Evolutionary conservation across 2,329 filamentous ascomycete species (phyloP), one percentile per base, ranked within the genome.

Genomic region (Fusarium sp.): DNA sequence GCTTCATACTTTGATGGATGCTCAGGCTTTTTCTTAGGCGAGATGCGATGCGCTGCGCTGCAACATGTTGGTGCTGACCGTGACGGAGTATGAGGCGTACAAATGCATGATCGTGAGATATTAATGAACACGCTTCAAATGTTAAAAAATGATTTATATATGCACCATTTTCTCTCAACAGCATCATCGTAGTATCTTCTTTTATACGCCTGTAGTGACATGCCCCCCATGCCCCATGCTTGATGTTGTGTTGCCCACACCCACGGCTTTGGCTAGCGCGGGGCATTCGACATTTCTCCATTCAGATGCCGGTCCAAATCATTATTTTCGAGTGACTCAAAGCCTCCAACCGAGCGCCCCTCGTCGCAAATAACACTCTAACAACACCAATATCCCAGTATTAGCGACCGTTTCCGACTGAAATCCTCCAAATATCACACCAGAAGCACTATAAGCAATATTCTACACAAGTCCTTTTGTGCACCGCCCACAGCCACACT

Each of bases 241-340:
- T 32, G 26, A 41, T 67, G 47, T 32, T 58, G 46, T 41, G 56
- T 46, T 46, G 45, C 48, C 47, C 53, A 54, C 50, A 51, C 35
- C 26, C 35, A 54, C 24, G 39, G 50, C 50, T 60, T 59, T 41
- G 32, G 32, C 67, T 79, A 78, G 77, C 75, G 77, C 76, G 76
- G 76, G 77, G 76, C 76, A 77, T 56, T 62, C n/a, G 40, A 28
- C 47, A 62, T 56, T 68, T 70, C 64, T 67, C 66, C 68, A 70
- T 71, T 47, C 59, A 66, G 62, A 68, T 72, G 51, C 71, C 54
- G 51, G 52, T 45, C 56, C 65, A 63, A 67, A 65, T 63, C 63
- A 75, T 70, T 69, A 65, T 71, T 75, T 75, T 72, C 62, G 62
- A 71, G 75, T 79, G 77, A 79, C 76, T 79, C 77, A 79, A 74